Evolutionary conservation across 73 alveolate genomes (phyloP).

Genomic region (Urostyla sp.): DNA sequence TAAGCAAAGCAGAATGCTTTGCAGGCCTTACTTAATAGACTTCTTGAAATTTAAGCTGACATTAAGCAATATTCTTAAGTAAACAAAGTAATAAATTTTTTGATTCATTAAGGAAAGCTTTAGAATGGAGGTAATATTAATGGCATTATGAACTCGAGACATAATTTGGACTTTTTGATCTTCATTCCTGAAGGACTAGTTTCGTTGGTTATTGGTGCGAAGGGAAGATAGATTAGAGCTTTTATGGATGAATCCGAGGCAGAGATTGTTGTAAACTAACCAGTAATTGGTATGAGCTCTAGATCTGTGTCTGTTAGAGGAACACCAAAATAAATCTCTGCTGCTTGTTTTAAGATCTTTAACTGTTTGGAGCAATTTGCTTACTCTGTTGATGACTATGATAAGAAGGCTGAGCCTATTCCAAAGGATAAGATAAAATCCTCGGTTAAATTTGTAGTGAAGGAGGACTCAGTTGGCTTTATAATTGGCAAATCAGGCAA

Average conservation of each 20-base stretch:
- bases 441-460: conserved; percentile 59
- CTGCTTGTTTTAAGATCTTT: conserved; percentile 47
- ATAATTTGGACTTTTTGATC: conserved; percentile 9
- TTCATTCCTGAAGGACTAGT: conserved; percentile 73
- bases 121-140: too few relatives aligned
- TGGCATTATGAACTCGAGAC: not conserved
- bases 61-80: not conserved
- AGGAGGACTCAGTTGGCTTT: conserved; percentile 59
- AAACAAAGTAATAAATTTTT: too few relatives aligned
- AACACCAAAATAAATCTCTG: conserved; percentile 36
- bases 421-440: not conserved
- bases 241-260: conserved; percentile 57
- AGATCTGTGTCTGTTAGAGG: conserved; percentile 69
- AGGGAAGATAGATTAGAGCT: conserved; percentile 63
- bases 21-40: conserved; percentile 8
- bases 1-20: conserved; percentile 51
- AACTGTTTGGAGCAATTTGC: conserved; percentile 55
- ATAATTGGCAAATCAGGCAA: conserved; percentile 66
- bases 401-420: conserved; percentile 50
- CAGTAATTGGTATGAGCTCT: conserved; percentile 63
- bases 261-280: conserved; percentile 70
- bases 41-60: conserved; percentile 32
- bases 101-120: too few relatives aligned
- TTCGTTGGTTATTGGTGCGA: conserved; percentile 66
- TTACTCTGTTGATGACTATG: conserved; percentile 47